Conservation (phyloP, 192 early-diverging fungal species). For the Helicostylum pulchrum region DNA sequence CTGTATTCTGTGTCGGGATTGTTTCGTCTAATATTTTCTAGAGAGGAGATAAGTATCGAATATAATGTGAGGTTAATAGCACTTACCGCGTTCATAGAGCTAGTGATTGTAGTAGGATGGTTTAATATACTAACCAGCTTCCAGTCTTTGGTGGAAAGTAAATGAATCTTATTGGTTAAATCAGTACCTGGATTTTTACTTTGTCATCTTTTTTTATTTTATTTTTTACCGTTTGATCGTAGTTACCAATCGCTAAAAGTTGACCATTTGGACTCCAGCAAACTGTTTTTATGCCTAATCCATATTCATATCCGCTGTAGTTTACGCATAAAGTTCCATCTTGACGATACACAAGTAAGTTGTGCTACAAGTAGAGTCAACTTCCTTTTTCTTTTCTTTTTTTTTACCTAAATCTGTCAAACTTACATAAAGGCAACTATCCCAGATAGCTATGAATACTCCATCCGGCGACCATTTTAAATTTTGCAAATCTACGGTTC, state of each 20-base stretch:
- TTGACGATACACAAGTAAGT: conserved; percentile 64
- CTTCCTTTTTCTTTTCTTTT: no score
- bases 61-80: background rate
- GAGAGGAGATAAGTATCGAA: background rate
- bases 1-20: no score
- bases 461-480: conserved; percentile 87
- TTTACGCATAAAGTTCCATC: conserved; percentile 52
- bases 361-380: conserved; percentile 47
- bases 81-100: conserved; percentile 17
- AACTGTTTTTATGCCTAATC: conserved; percentile 74
- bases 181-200: background rate
- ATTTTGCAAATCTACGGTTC: conserved; percentile 71
- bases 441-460: conserved; percentile 71
- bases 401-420: background rate
- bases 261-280: conserved; percentile 74
- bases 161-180: conserved; percentile 38
- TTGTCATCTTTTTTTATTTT: background rate
- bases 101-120: conserved; percentile 47
- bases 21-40: no score
- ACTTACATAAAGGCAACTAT: conserved; percentile 63
- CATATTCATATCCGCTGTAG: conserved; percentile 55
- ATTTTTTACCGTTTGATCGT: conserved; percentile 71
- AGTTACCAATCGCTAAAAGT: conserved; percentile 81
- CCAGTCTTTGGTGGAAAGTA: conserved; percentile 74
- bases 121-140: conserved; percentile 58